These are phyloP conservation scores for Beauveria caledonica DNA, from an alignment of 2,329 filamentous ascomycete genomes.

Conservation along the genomic window DNA sequence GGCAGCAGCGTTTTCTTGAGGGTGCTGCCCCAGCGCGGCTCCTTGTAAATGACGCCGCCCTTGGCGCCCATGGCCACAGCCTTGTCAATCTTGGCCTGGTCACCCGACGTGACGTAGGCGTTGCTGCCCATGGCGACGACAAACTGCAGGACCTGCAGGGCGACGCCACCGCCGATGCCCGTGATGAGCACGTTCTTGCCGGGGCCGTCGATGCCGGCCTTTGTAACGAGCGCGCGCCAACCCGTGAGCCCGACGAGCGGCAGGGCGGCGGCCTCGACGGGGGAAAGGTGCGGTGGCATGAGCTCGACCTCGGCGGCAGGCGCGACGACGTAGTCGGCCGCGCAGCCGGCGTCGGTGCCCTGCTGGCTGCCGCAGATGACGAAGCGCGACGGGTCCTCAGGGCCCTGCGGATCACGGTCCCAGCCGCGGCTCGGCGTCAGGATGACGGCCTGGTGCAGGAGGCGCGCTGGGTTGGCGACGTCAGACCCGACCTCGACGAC, in stretches of 20 bases:
- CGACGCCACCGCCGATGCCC: slow-evolving; percentile 88
- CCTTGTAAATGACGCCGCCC: slow-evolving; percentile 77
- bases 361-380: slow-evolving; percentile 63
- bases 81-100: slow-evolving; percentile 64
- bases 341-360: slow-evolving; percentile 54
- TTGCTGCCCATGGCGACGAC: slow-evolving; percentile 64
- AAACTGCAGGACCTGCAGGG: slow-evolving; percentile 73
- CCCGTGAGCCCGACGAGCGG: slow-evolving; percentile 80
- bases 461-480: slow-evolving; percentile 24
- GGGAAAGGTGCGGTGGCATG: slow-evolving; percentile 62
- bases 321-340: slow-evolving; percentile 65
- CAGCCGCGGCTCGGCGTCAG: slow-evolving; percentile 73
- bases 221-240: slow-evolving; percentile 78
- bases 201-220: slow-evolving; percentile 54
- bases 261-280: slow-evolving; percentile 72
- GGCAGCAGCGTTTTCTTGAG: slow-evolving; percentile 52
- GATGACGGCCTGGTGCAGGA: slow-evolving; percentile 61
- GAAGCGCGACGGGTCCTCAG: slow-evolving; percentile 55
- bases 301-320: slow-evolving; percentile 65
- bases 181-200: slow-evolving; percentile 77
- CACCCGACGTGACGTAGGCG: slow-evolving; percentile 75
- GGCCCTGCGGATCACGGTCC: slow-evolving; percentile 61
- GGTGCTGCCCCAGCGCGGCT: slow-evolving; percentile 72
- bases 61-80: slow-evolving; percentile 65
- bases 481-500: slow-evolving; percentile 57